Evolutionary conservation across 2,329 filamentous ascomycete genomes (phyloP), one percentile per base, ranked within the genome.

Genomic region (Fusarium acutatum): DNA sequence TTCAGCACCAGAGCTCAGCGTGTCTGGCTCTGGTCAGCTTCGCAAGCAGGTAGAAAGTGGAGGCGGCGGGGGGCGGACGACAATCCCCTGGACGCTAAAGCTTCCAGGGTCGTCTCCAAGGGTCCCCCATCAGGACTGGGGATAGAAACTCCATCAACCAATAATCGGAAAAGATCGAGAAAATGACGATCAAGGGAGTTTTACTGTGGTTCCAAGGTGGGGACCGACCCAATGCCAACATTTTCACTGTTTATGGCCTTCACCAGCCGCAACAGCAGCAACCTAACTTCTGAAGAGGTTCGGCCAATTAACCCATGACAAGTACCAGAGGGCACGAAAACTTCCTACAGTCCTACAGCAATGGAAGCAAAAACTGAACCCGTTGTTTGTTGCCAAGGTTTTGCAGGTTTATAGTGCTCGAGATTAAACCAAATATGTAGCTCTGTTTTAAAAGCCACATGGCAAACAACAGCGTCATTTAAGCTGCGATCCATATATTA

Each of bases 161-260:
- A 82, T 83, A 75, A 83, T 83, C 80, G 80, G 78, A 38, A 50
- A 65, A 77, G 80, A 82, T 82, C 78, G 80, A 75, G 54, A 59
- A 75, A 50, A 56, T 61, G 58, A 49, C 64, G 64, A 74, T 69
- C 66, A 67, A 67, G 56, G 65, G 63, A 62, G 71, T 41, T 38
- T n/a, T 53, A 49, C 54, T 53, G 50, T 72, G 67, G 63, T n/a
- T 40, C 58, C 24, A 7, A 18, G 38, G 52, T 60, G 50, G 64
- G 37, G 43, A 58, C 66, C 49, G 52, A 40, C 18, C 38, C 47
- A 50, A 72, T 69, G 56, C 71, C 64, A 63, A 41, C 57, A 52
- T 60, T 47, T 44, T 52, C 47, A 40, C 46, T 73, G 57, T 56
- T 62, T 38, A 44, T 47, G 40, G 41, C 60, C 67, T 46, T 54